A percentile compares a stretch with the other conserved stretches of the same genome.
phyloP scores from a whole-genome alignment of 257 asterid genomes.

The Solanum neorickii region DNA sequence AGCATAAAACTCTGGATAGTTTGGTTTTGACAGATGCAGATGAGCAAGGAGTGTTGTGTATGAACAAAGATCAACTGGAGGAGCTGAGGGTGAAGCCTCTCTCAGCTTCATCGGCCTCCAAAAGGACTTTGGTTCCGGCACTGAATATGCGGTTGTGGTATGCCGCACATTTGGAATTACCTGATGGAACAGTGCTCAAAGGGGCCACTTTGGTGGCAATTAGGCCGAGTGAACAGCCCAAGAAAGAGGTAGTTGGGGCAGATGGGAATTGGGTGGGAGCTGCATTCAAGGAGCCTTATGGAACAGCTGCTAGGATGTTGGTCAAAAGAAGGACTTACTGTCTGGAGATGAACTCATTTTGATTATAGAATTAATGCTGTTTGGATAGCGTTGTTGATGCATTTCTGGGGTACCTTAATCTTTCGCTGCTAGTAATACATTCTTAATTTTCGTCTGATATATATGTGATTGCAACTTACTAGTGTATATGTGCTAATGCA shows the following conservation, averaged over 20 bases:
- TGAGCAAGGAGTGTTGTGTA: constrained; percentile 69
- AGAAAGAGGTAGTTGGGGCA: constrained; percentile 37
- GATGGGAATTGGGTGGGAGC: constrained; percentile 63
- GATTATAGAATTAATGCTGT: constrained; percentile 3
- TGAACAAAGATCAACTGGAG: constrained; percentile 79
- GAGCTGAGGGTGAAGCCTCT: constrained; percentile 86
- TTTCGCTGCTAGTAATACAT: not conserved
- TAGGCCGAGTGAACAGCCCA: constrained; percentile 69
- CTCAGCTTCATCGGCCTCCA: constrained; percentile 70
- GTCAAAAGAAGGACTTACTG: constrained; percentile 78
- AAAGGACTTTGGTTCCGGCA: constrained; percentile 89
- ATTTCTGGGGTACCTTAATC: constrained; percentile 12
- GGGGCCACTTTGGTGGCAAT: constrained; percentile 90
- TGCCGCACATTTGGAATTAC: constrained; percentile 68
- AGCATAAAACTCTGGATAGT: constrained; percentile 56
- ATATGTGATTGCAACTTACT: not conserved
- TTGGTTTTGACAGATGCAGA: constrained; percentile 68
- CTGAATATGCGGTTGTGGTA: constrained; percentile 77
- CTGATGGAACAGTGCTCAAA: constrained; percentile 65
- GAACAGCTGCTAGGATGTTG: constrained; percentile 77
- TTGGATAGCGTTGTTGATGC: not conserved
- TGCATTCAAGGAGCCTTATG: constrained; percentile 67
- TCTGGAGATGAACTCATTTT: constrained; percentile 87
- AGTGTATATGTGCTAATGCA: not conserved
- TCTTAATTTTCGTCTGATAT: not conserved